These are phyloP conservation scores for Phytopythium vexans DNA, from an alignment of 352 stramenopile genomes.

Conservation along the genomic window DNA sequence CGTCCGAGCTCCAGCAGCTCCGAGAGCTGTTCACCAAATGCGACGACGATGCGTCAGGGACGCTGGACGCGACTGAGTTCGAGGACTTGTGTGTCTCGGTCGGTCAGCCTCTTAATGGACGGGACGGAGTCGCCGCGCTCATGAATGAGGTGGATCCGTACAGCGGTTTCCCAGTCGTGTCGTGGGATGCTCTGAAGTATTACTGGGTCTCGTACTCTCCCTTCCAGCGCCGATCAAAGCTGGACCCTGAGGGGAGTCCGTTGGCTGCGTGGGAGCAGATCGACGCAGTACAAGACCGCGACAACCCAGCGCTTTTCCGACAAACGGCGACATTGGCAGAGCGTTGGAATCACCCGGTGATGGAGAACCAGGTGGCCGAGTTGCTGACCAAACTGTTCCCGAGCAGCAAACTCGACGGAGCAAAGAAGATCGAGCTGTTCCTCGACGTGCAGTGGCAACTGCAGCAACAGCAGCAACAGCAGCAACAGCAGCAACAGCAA, in stretches of 20 bases:
- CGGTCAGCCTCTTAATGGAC: slow-evolving; percentile 25
- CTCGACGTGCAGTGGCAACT: slow-evolving; percentile 41
- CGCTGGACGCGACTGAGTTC: slow-evolving; percentile 51
- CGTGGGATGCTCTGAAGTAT: slow-evolving; percentile 47
- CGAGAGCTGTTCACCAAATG: slow-evolving; percentile 48
- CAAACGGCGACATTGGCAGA: slow-evolving; percentile 34
- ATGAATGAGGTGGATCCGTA: slow-evolving; percentile 47
- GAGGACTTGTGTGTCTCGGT: slow-evolving; percentile 58
- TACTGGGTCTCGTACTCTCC: slow-evolving; percentile 51
- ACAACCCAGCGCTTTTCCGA: slow-evolving; percentile 22
- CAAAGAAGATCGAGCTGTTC: slow-evolving; percentile 44
- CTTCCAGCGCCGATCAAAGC: slow-evolving; percentile 41
- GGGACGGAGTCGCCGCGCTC: slow-evolving; percentile 21
- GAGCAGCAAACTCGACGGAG: slow-evolving; percentile 52
- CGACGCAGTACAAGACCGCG: slow-evolving; percentile 25
- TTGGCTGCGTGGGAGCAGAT: slow-evolving; percentile 41
- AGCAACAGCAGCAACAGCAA: neutral
- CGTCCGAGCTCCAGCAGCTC: slow-evolving; percentile 32
- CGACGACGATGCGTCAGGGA: slow-evolving; percentile 50
- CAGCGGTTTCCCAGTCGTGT: slow-evolving; percentile 15
- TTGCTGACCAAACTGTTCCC: slow-evolving; percentile 44
- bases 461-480: slow-evolving; percentile 10
- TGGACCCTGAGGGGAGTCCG: slow-evolving; percentile 11
- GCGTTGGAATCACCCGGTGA: slow-evolving; percentile 49
- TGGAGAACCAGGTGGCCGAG: slow-evolving; percentile 39